Evolutionary conservation across 2,329 filamentous ascomycete species (phyloP), one percentile per base, ranked within the genome.

Genomic region (Arthroderma sp.): DNA sequence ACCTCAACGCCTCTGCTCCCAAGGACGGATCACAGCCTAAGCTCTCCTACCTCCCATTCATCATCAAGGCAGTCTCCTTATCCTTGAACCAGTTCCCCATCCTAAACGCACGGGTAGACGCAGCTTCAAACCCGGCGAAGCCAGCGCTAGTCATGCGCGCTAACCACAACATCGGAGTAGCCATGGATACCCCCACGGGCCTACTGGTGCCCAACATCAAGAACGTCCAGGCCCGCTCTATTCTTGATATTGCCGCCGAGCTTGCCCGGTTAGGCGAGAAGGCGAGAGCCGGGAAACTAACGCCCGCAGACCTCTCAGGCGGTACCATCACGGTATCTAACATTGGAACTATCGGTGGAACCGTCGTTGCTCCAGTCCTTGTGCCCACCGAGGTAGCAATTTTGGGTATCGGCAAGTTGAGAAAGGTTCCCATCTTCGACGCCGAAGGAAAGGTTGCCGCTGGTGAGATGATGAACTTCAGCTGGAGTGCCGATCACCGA

Each of bases 241-340:
- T 98, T 64, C 73, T 86, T 38, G 81, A 85, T 52, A 87, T 98
- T 60, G 87, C 91, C 0, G 74, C 79, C 17, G 89, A 95, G 70
- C 80, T 97, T 55, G 71, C 74, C 7, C 81, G 87, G 3, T 81
- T 97, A 19, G 87, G 91, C 68, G 71, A 74, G 2, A 82, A 89
- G 8, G 91, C 89, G 1, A 76, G 79, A 13, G 77, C 80, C n/a
- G 88, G 89, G 33, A 88, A 86, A 70, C 79, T 98, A 3, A 77
- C 82, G 1, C 80, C 84, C 1, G 77, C 80, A 17, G 91, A 98
- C 71, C 78, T 98, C 61, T 80, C 78, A 37, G 90, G 90, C 55
- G 90, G 90, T 15, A 97, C 93, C 1, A 91, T 98, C 66, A 96
- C 93, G 0, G 83, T 98, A 54, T 95, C 90, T 65, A 98, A 98